Conservation (phyloP, 805 yeast species). For the Debaryomyces prosopidis region DNA sequence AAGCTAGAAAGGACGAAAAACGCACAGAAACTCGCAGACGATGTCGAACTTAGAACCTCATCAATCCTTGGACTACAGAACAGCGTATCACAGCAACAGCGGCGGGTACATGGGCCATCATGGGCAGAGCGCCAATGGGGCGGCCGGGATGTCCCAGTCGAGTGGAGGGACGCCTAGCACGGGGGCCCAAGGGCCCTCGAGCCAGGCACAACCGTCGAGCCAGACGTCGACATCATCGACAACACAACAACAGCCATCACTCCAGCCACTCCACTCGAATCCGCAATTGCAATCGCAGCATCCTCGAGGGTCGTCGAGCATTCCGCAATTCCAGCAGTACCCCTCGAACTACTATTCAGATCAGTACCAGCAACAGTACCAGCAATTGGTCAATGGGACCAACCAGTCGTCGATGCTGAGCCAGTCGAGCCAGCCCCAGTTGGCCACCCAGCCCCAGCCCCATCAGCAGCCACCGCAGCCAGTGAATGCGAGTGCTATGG, state of each 20-base stretch:
- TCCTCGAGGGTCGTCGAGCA: conserved; percentile 7
- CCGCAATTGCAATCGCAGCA: conserved; percentile 8
- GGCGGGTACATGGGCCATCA: conserved; percentile 3
- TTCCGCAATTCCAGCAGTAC: conserved; percentile 14
- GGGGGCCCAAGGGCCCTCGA: neutral
- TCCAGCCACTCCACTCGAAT: conserved; percentile 12
- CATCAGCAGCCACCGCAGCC: conserved; percentile 6
- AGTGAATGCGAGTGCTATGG: conserved; percentile 1
- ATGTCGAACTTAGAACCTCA: conserved; percentile 14
- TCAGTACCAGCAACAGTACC: conserved; percentile 9
- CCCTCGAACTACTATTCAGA: conserved; percentile 16
- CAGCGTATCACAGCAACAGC: conserved; percentile 13
- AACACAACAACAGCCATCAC: conserved; percentile 10
- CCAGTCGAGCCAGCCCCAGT: neutral
- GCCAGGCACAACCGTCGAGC: neutral
- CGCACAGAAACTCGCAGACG: too few relatives aligned
- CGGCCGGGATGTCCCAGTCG: conserved; percentile 1
- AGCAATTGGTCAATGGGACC: neutral
- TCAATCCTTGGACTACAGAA: conserved; percentile 10
- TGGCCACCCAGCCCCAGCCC: conserved; percentile 6
- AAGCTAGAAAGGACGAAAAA: too few relatives aligned
- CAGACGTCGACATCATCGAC: conserved; percentile 5
- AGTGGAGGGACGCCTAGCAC: conserved; percentile 2
- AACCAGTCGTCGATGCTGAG: neutral
- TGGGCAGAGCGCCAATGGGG: neutral